These are phyloP conservation scores for Aspergillus japonicus DNA, from an alignment of 2,329 filamentous ascomycete genomes.

Conservation along the genomic window DNA sequence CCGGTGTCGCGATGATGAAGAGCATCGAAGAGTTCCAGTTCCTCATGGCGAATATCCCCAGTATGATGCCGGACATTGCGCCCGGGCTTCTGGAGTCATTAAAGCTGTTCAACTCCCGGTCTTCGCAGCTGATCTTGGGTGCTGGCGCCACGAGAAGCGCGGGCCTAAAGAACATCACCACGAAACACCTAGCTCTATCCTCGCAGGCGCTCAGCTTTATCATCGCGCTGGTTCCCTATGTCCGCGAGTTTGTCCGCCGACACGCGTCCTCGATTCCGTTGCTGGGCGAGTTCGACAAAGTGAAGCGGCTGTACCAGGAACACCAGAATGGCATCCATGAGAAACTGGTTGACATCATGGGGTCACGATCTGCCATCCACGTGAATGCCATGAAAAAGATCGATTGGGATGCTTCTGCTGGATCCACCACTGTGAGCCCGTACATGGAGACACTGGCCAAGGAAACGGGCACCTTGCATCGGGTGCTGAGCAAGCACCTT, in stretches of 20 bases:
- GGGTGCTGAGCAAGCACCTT: constrained; percentile 78
- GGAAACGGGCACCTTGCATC: constrained; percentile 80
- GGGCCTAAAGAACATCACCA: constrained; percentile 92
- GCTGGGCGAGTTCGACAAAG: constrained; percentile 85
- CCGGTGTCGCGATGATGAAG: constrained; percentile 75
- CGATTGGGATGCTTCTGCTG: constrained; percentile 64
- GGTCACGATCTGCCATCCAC: constrained; percentile 69
- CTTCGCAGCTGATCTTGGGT: constrained; percentile 93
- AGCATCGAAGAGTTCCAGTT: constrained; percentile 81
- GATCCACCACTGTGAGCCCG: constrained; percentile 53
- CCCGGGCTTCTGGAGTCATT: constrained; percentile 78
- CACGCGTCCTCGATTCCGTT: constrained; percentile 59
- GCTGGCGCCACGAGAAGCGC: constrained; percentile 87
- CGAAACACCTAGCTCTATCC: constrained; percentile 88
- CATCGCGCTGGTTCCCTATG: constrained; percentile 80
- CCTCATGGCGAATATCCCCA: constrained; percentile 80
- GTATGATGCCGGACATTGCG: constrained; percentile 81
- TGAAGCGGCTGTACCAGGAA: constrained; percentile 78
- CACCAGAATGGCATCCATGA: constrained; percentile 89
- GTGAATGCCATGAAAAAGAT: constrained; percentile 72
- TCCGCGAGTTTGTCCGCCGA: constrained; percentile 85
- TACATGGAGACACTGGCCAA: constrained; percentile 88
- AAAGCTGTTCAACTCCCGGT: constrained; percentile 91
- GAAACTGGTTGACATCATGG: constrained; percentile 92
- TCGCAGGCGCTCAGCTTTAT: constrained; percentile 87